Base-by-base conservation (phyloP, 805 yeast species). In the Candida alai region DNA sequence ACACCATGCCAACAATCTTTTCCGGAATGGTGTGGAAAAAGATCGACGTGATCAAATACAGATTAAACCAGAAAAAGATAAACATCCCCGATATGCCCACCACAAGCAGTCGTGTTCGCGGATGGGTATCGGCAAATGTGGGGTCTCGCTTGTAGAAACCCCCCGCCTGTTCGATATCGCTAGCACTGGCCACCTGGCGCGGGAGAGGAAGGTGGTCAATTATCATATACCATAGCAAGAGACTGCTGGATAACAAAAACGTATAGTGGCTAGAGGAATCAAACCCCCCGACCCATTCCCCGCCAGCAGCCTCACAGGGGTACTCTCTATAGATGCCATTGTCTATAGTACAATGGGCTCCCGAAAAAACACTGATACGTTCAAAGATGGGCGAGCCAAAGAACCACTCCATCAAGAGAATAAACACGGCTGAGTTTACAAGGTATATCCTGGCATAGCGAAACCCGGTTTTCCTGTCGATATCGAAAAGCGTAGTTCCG, bases 191-290 rank as follows among this genome's bases (percentile, higher is more conserved):
- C 20, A 35, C 19, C 15, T 22, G 21, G 16, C 31, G 21, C 14
- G 25, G 15, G 14, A 24, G 20, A 12, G 12, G 21, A 15, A 24
- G 27, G 26, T 32, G 19, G 19, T 33, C 28, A 13, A 37, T 13
- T 6, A 30, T 12, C 12, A 14, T 32, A 15, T 33, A 20, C 44
- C 45, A 36, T 5, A 71, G 37, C 7, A 72, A 51, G 38, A 72
- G 42, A 40, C 76, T 68, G 11, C 68, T 45, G 5, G 68, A 68
- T 1, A 61, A 48, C 2, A 74, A 36, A 34, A 73, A 62, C 42
- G 72, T 71, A 33, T 62, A 67, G 47, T 75, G 81, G 1, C 80
- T 79, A 24, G 77, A 70, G 4, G 68, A 54, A 45, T 75, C 80
- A 44, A 74, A 74, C 7, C 76, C 76, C 39, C 65, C 63, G 4